Conservation (phyloP, 345 rosid species). For the Firmiana major region DNA sequence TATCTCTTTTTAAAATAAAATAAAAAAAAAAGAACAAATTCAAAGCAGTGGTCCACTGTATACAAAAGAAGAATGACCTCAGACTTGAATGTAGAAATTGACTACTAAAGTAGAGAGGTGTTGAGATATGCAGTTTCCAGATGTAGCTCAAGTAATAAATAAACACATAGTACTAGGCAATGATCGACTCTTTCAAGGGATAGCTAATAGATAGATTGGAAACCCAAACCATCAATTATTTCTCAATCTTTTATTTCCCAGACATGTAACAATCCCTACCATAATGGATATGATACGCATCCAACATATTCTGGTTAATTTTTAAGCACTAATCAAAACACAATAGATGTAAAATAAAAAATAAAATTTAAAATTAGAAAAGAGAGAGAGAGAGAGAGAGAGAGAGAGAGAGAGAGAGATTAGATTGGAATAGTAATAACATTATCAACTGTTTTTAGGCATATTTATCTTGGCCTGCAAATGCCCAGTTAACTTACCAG, state of each 20-base stretch:
- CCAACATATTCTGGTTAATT: slow-evolving; percentile 21
- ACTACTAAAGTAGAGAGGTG: neutral
- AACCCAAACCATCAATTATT: slow-evolving; percentile 23
- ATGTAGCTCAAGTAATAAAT: slow-evolving; percentile 22
- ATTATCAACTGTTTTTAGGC: neutral
- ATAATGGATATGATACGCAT: slow-evolving; percentile 14
- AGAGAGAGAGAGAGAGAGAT: too few species aligned
- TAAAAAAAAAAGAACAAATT: neutral
- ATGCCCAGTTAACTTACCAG: neutral
- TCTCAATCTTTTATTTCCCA: slow-evolving; percentile 24
- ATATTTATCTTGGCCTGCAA: neutral
- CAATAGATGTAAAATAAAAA: neutral
- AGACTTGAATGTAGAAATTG: neutral
- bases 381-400: too few species aligned
- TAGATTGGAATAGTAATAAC: too few species aligned
- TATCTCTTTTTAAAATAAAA: too few species aligned
- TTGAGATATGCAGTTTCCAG: slow-evolving; percentile 17
- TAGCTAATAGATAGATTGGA: slow-evolving; percentile 7
- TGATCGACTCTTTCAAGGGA: slow-evolving; percentile 29
- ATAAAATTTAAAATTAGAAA: too few species aligned
- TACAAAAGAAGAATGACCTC: neutral
- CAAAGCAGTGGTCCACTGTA: neutral
- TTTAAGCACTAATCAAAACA: neutral
- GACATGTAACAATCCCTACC: slow-evolving; percentile 35
- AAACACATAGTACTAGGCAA: slow-evolving; percentile 20